Evolutionary conservation across 768 basidiomycete genomes (phyloP).

Genomic region (Auricularia auricula-judae): DNA sequence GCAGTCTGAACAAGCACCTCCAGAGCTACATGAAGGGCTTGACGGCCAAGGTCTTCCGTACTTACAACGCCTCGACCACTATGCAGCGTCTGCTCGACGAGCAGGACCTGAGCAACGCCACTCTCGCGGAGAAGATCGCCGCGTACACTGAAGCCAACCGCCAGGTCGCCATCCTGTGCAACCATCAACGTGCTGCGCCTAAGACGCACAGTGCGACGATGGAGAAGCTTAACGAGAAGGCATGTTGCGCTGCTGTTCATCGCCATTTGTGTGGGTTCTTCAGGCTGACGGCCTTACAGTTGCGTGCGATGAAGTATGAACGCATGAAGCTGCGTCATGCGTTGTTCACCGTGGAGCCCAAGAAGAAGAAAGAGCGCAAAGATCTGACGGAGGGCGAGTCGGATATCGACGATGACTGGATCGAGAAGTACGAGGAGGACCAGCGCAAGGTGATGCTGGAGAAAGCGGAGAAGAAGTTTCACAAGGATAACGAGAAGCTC

Average conservation of each 20-base stretch:
- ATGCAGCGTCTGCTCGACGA: conserved; percentile 86
- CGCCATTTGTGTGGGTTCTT: too few species aligned
- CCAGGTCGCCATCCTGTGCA: conserved; percentile 93
- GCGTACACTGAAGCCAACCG: conserved; percentile 97
- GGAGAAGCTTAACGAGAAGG: conserved; percentile 90
- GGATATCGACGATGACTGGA: conserved; percentile 89
- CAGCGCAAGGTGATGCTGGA: conserved; percentile 76
- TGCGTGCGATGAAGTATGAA: conserved; percentile 86
- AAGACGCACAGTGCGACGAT: conserved; percentile 91
- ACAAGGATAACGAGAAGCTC: conserved; percentile 86
- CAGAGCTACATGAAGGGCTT: conserved; percentile 92
- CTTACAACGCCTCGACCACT: conserved; percentile 94
- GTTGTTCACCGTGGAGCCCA: conserved; percentile 65
- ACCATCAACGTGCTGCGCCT: conserved; percentile 92
- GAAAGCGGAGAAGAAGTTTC: conserved; percentile 85
- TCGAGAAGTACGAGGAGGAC: conserved; percentile 67
- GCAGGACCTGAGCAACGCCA: conserved; percentile 44
- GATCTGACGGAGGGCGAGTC: conserved; percentile 73
- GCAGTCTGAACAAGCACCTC: conserved; percentile 82
- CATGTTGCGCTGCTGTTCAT: conserved; percentile 21
- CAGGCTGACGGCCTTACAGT: conserved; percentile 31
- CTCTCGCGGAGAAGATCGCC: conserved; percentile 91
- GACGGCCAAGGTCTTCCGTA: conserved; percentile 99
- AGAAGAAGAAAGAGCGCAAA: conserved; percentile 71
- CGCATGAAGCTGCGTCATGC: conserved; percentile 92